phyloP scores from a whole-genome alignment of 192 early-diverging fungal genomes.

The Backusella macrospora region DNA sequence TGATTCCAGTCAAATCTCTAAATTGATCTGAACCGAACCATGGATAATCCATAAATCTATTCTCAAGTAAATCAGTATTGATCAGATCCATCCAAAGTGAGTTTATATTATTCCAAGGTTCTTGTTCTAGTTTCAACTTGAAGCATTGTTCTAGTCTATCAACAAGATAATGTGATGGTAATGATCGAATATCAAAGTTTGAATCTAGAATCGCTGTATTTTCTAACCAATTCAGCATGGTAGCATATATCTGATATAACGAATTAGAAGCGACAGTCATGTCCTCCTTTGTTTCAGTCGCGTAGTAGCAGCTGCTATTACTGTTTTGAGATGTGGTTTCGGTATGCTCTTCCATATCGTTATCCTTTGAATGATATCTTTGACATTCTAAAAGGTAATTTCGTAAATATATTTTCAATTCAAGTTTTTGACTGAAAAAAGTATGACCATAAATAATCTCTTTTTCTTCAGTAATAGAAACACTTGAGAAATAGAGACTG shows the following conservation, averaged over 20 bases:
- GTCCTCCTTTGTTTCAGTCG: neutral
- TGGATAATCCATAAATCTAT: neutral
- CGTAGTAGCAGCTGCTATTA: no score
- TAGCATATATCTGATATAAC: constrained; percentile 46
- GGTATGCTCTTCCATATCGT: neutral
- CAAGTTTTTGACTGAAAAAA: constrained; percentile 43
- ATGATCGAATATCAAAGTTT: constrained; percentile 30
- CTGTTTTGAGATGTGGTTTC: neutral
- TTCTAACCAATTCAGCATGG: constrained; percentile 51
- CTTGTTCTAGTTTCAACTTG: constrained; percentile 12
- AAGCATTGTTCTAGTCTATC: constrained; percentile 40
- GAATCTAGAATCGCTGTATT: constrained; percentile 35
- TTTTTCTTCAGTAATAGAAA: constrained; percentile 14
- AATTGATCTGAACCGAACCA: constrained; percentile 24
- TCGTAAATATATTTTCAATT: constrained; percentile 40
- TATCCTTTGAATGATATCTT: constrained; percentile 14
- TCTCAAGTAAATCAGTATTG: neutral
- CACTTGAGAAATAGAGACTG: constrained; percentile 47
- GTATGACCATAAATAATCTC: constrained; percentile 40
- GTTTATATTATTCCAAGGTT: constrained; percentile 34
- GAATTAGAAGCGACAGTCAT: constrained; percentile 20
- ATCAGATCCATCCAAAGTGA: constrained; percentile 47
- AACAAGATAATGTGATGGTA: constrained; percentile 38
- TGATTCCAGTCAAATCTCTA: neutral
- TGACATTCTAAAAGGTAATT: constrained; percentile 29